Evolutionary conservation across 257 asterid species (phyloP).

Genomic region (Solanum habrochaites): DNA sequence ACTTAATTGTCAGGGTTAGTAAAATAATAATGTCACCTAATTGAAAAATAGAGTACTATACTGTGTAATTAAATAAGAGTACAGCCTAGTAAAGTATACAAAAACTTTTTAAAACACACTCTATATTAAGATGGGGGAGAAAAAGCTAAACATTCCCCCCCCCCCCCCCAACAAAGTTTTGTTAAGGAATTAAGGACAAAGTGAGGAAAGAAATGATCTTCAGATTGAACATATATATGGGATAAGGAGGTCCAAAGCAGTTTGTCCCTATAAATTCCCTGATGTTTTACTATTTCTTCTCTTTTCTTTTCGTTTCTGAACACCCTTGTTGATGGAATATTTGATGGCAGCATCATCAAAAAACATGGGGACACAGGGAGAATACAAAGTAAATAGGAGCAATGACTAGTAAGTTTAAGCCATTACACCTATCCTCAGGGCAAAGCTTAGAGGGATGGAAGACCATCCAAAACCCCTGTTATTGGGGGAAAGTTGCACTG

Average conservation of each 20-base stretch:
- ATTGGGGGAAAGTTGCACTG: not conserved
- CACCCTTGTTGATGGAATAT: not conserved
- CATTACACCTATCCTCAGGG: not conserved
- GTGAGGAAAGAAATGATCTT: not conserved
- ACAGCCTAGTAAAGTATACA: not conserved
- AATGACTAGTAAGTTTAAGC: not conserved
- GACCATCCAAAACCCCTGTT: not conserved
- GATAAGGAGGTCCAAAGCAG: not conserved
- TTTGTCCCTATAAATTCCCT: not conserved
- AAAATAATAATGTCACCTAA: not conserved
- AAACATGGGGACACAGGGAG: not conserved
- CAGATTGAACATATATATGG: not conserved
- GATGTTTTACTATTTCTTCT: not conserved
- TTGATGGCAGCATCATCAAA: not conserved
- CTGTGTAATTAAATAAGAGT: not conserved
- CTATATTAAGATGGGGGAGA: not conserved
- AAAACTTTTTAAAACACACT: not conserved
- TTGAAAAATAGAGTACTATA: not conserved
- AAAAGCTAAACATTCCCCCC: not conserved
- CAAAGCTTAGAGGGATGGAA: not conserved
- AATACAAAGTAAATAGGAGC: not conserved
- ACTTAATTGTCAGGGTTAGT: rapidly evolving
- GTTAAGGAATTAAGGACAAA: not conserved
- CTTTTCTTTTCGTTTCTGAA: not conserved
- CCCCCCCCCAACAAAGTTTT: too few species aligned